Percentiles rank a stretch among this genome's conserved stretches.
Evolutionary conservation across 306 rosid species (phyloP).

Genomic region (Adenanthera pavonina): DNA sequence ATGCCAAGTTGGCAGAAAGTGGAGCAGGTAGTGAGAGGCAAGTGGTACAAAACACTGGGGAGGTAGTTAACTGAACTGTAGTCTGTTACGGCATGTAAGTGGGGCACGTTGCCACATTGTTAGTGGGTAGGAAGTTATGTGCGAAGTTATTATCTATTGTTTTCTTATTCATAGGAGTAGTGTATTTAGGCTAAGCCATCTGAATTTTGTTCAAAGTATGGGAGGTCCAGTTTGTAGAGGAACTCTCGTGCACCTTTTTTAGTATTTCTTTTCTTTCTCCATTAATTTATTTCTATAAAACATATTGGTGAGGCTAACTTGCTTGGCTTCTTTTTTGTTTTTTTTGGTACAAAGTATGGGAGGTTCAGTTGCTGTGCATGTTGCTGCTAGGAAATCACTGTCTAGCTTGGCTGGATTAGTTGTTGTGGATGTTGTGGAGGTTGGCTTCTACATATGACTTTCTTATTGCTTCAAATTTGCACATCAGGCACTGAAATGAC

Average conservation of each 20-base stretch:
- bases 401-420: constrained; percentile 88
- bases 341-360: constrained; percentile 72
- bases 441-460: constrained; percentile 41
- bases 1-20: too few species aligned
- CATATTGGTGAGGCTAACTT: constrained; percentile 38
- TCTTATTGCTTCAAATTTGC: constrained; percentile 30
- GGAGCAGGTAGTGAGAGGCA: too few species aligned
- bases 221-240: constrained; percentile 20
- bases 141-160: too few species aligned
- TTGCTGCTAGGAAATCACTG: constrained; percentile 72
- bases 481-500: constrained; percentile 32
- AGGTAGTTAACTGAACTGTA: too few species aligned
- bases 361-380: constrained; percentile 94
- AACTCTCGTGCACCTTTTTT: constrained; percentile 14
- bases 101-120: too few species aligned
- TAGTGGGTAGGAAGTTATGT: too few species aligned
- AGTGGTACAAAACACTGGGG: too few species aligned
- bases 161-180: too few species aligned
- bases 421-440: constrained; percentile 99
- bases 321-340: neutral
- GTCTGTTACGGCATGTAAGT: too few species aligned
- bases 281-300: constrained; percentile 27
- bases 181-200: too few species aligned
- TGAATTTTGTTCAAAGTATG: too few species aligned
- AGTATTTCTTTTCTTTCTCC: constrained; percentile 19